A percentile compares a stretch with the other conserved stretches of the same genome.
These are phyloP conservation scores for Lizonia empirigonia DNA, from an alignment of 2,329 filamentous ascomycete species.

Conservation along the genomic window DNA sequence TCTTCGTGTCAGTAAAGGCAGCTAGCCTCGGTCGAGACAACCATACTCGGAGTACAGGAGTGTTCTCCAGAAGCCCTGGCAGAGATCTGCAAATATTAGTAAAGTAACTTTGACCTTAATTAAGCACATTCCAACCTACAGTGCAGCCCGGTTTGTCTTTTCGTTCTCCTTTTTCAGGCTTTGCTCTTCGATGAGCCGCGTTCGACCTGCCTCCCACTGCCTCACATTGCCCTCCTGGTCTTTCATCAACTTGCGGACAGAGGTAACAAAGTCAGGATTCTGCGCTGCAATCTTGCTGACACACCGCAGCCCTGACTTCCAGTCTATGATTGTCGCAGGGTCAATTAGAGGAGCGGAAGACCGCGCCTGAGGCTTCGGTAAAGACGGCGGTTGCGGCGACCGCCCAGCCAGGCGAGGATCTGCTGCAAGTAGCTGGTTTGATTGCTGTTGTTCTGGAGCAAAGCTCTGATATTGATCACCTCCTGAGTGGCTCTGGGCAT, in stretches of 20 bases:
- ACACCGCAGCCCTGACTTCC: slow-evolving; percentile 54
- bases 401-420: slow-evolving; percentile 35
- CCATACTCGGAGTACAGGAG: slow-evolving; percentile 31
- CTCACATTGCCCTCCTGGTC: slow-evolving; percentile 67
- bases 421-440: slow-evolving; percentile 18
- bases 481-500: slow-evolving; percentile 18
- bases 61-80: slow-evolving; percentile 33
- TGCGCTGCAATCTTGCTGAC: slow-evolving; percentile 54
- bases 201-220: slow-evolving; percentile 63
- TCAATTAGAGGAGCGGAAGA: slow-evolving; percentile 45
- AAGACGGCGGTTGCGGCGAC: slow-evolving; percentile 20
- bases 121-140: slow-evolving; percentile 50
- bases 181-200: slow-evolving; percentile 59
- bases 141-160: slow-evolving; percentile 59
- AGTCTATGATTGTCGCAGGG: slow-evolving; percentile 55
- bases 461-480: background rate
- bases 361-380: slow-evolving; percentile 20
- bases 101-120: too few species aligned
- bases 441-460: slow-evolving; percentile 1
- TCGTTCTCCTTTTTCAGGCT: slow-evolving; percentile 58
- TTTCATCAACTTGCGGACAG: slow-evolving; percentile 60
- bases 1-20: background rate
- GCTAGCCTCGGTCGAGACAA: too few species aligned
- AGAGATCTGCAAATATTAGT: slow-evolving; percentile 31
- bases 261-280: slow-evolving; percentile 50